Evolutionary conservation across 2,329 filamentous ascomycete genomes (phyloP), one percentile per base, ranked within the genome.

Genomic region (Aureobasidium lini): DNA sequence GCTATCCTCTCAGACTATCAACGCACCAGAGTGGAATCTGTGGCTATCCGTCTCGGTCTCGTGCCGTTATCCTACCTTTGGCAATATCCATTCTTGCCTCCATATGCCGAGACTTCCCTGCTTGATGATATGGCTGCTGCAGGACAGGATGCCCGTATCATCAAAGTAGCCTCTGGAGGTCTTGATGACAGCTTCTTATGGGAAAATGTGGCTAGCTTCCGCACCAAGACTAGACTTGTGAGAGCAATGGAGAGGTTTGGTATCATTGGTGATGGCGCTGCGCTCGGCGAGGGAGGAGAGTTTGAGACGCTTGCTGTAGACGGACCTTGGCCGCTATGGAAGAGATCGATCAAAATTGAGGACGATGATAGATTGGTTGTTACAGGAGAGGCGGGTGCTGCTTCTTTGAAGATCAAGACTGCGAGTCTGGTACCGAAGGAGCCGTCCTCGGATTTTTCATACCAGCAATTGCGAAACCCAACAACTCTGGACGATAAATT

Each of bases 1-100:
- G 94, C 94, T 18, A 96, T 99, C 62, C 76, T 97, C 39, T 95
- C 90, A 9, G 95, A 91, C 3, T 99, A 99, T 74, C 94, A 99
- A 75, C 87, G 94, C 60, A 97, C 93, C 1, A 82, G 94, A n/a
- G 88, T 99, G 52, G 94, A 99, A 75, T 93, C 89, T 60, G 86
- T 97, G 10, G 92, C 92, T 10, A 70, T 86, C n/a, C 82, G 94
- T 15, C 79, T 97, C n/a, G 88, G 88, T 2, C 81, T 99, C 11
- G 81, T 82, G 0, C 90, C 94, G 13, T 78, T 99, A 31, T 88
- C 91, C 6, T 97, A 87, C 74, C 77, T 99, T 50, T 99, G 94
- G 94, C 89, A 95, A 76, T 96, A 89, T 74, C 89, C 91, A 1
- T 75, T 81, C 48, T 79, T 96, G 3, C 87, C 88, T 2, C 75